Evolutionary conservation across 257 asterid genomes (phyloP), one percentile per base, ranked within the genome.

Genomic region (Avicennia marina): DNA sequence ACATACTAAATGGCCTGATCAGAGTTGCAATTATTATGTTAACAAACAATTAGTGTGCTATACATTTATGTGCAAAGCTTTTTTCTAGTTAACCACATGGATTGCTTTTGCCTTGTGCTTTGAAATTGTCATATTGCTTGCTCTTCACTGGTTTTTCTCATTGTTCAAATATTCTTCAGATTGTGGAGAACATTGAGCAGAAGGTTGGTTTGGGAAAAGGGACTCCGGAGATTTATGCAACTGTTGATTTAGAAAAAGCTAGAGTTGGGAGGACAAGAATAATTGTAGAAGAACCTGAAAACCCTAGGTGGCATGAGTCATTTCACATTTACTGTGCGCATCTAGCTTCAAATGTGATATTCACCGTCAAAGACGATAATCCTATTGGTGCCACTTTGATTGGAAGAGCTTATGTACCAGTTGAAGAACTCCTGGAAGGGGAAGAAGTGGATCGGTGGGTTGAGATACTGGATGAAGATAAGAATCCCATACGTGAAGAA

Each of bases 331-430:
- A 90, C 81, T 87, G 96, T 67, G 95, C 82, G 1, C 98, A 91
- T 65, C 60, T 24, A 67, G 95, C 95, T 40, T 75, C 94, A 19
- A 65, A 81, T 60, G 77, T 87, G 24, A 79, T 81, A 44, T 91
- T 87, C 75, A 87, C 98, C 1, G 86, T 91, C 70, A 91, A 87
- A 76, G 94, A 91, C 42, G 87, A 78, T 55, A 83, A 91, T 59
- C 87, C 96, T 55, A 83, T 91, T 38, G 98, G 98, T 46, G 94
- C 98, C 58, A 90, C 98, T 54, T 72, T 87, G 45, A 82, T 87
- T 13, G 98, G 98, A 58, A 74, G 98, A 78, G 98, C 95, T 49
- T 85, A 87, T 64, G 66, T 91, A 11, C 90, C 95, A 0, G 98
- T 78, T 33, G 25, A 48, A 0, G 98, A 87, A 29, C 78, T 91